Base-by-base conservation (phyloP, 1,139 yeast genomes). In the Arxiozyma telluris region DNA sequence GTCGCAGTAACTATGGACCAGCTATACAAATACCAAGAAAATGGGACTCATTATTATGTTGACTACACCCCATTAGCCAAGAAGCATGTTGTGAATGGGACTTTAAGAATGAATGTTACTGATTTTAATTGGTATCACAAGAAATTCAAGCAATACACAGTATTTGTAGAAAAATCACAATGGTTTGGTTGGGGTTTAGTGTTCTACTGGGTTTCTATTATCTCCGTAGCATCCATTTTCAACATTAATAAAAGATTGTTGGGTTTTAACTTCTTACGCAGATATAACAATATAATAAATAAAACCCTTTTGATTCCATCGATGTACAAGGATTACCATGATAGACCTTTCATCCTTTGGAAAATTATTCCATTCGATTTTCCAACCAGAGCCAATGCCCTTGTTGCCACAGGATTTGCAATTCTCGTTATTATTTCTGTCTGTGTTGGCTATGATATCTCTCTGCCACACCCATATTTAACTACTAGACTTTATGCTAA, bases 311-410 rank as follows among this genome's bases (percentile, higher is more conserved):
- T 76, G 0, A 59, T 78, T 25, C 83, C 84, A 0, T 79, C 83
- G 0, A 58, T 76, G 23, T 68, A 73, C 43, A 64, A 65, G 42
- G 64, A 64, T 45, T 67, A 70, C 22, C 77, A 73, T 56, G 75
- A 74, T 51, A 71, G 72, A 47, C 70, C 73, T 47, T 65, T 51
- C 58, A 64, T 50, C 51, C 63, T 58, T 51, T 65, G 51, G 58
- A 63, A 53, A 47, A 64, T 58, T 61, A 53, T 65, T 49, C 75
- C 65, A 57, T 68, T 72, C 47, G 75, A 67, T 46, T 72, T 80
- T 6, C 84, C 84, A 1, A 76, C 82, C 0, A 70, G 83, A 50
- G 64, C 72, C 56, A 82, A 78, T 59, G 69, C 76, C 1, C 54
- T 75, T 6, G 69, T 76, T 20, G 65, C 78, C 6, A 53, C 65